phyloP scores from a whole-genome alignment of 1,139 yeast genomes.

The Yamadazyma blattariae region DNA sequence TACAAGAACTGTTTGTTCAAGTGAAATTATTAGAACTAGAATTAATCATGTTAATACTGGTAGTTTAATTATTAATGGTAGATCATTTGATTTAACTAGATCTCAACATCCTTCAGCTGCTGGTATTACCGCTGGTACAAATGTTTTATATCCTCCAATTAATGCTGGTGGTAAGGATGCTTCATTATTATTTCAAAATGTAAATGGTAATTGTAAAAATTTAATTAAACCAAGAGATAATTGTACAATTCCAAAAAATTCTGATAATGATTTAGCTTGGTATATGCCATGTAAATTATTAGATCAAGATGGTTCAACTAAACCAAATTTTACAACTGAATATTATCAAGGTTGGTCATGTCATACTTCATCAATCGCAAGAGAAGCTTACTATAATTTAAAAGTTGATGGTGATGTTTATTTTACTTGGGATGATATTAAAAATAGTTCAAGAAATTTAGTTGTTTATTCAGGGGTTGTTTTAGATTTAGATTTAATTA shows the following conservation, averaged over 20 bases:
- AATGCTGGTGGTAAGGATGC: slow-evolving; percentile 92
- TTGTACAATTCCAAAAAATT: slow-evolving; percentile 66
- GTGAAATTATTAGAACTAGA: slow-evolving; percentile 48
- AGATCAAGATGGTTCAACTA: slow-evolving; percentile 65
- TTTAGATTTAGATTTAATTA: slow-evolving; percentile 69
- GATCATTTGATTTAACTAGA: slow-evolving; percentile 66
- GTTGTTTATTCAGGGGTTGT: slow-evolving; percentile 89
- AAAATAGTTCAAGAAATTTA: slow-evolving; percentile 67
- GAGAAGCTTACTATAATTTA: slow-evolving; percentile 64
- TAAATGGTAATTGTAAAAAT: slow-evolving; percentile 87
- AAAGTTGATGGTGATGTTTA: slow-evolving; percentile 71
- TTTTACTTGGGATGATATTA: slow-evolving; percentile 87
- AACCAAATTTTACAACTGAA: slow-evolving; percentile 57
- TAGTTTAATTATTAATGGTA: slow-evolving; percentile 76
- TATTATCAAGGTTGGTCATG: slow-evolving; percentile 88
- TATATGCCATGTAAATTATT: slow-evolving; percentile 89
- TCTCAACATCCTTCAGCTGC: slow-evolving; percentile 81
- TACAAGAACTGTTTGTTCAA: slow-evolving; percentile 77
- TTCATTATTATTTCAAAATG: slow-evolving; percentile 87
- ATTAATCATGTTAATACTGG: slow-evolving; percentile 57
- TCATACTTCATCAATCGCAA: slow-evolving; percentile 71
- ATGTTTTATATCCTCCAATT: slow-evolving; percentile 77
- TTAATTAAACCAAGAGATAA: slow-evolving; percentile 72
- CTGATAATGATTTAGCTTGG: slow-evolving; percentile 76
- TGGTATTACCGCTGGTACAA: slow-evolving; percentile 66